These are phyloP conservation scores for Vitis hybrid DNA, from an alignment of 177 flowering plant genomes.

Conservation along the genomic window DNA sequence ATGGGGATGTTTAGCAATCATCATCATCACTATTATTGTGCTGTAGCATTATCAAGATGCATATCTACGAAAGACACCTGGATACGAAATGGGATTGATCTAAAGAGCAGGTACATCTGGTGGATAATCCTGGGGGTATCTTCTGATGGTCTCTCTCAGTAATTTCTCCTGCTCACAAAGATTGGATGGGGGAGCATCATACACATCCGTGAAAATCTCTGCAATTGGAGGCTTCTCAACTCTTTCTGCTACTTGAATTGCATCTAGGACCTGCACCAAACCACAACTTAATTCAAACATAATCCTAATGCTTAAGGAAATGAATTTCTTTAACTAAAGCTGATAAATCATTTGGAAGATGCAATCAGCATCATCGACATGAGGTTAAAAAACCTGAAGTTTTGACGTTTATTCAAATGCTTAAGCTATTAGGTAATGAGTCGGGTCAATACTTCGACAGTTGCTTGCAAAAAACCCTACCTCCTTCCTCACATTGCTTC, in stretches of 20 bases:
- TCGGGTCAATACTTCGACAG: too few species aligned
- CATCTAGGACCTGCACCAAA: slow-evolving; percentile 37
- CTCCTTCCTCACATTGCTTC: slow-evolving; percentile 63
- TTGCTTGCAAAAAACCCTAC: slow-evolving; percentile 21
- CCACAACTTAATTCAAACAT: neutral
- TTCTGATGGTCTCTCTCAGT: slow-evolving; percentile 33
- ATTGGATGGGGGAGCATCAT: slow-evolving; percentile 39
- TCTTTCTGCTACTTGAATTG: slow-evolving; percentile 49
- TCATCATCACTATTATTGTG: too few species aligned
- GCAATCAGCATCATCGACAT: too few species aligned
- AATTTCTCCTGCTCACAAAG: slow-evolving; percentile 40
- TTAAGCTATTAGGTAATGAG: too few species aligned
- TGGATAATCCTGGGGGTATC: slow-evolving; percentile 47
- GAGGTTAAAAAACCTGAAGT: too few species aligned
- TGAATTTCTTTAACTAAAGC: neutral
- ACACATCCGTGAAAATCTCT: slow-evolving; percentile 51
- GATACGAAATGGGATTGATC: neutral
- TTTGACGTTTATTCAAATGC: too few species aligned
- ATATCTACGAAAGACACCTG: neutral
- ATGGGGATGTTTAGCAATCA: too few species aligned
- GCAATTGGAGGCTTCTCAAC: slow-evolving; percentile 38
- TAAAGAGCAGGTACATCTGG: slow-evolving; percentile 27
- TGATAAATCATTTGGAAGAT: too few species aligned
- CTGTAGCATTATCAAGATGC: neutral
- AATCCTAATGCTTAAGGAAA: neutral